These are phyloP conservation scores for Scenedesmus sp. DNA, from an alignment of 163 green algal species.

Conservation along the genomic window DNA sequence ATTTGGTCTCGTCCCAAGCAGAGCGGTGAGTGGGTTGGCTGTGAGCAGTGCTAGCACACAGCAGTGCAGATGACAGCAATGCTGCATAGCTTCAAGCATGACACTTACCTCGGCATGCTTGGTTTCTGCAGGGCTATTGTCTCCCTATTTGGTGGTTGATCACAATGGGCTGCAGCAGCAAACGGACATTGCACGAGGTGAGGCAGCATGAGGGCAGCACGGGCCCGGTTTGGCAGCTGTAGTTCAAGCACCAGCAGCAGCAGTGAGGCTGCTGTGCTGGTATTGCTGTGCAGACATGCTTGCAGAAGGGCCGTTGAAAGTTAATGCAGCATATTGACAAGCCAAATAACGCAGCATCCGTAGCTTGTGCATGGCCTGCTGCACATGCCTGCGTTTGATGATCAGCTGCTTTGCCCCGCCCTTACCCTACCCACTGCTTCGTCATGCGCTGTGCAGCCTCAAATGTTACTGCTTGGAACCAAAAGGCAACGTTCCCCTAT, in stretches of 20 bases:
- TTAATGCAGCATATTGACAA: not conserved
- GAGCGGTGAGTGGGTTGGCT: not conserved
- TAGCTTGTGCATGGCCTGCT: not conserved
- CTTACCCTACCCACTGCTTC: not conserved
- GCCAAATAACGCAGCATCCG: not conserved
- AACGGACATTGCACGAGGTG: conserved; percentile 9
- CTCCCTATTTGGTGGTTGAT: conserved; percentile 18
- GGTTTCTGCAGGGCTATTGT: not conserved
- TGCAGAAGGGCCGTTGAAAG: not conserved
- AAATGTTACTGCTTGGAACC: conserved; percentile 30
- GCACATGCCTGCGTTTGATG: not conserved
- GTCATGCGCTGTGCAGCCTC: not conserved
- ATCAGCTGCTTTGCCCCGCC: not conserved
- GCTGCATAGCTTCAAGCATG: not conserved
- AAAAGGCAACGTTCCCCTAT: conserved; percentile 12
- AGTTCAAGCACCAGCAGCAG: not conserved
- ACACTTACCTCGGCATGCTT: not conserved
- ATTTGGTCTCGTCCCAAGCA: not conserved
- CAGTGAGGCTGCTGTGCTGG: not conserved
- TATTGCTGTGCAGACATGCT: not conserved
- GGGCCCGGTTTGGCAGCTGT: not conserved
- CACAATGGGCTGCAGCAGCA: conserved; percentile 43
- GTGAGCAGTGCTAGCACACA: not conserved
- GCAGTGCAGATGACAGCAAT: not conserved
- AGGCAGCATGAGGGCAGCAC: not conserved